Evolutionary conservation across 1,284 basidiomycete genomes (phyloP).

Genomic region (Papiliotrema nemorosa): DNA sequence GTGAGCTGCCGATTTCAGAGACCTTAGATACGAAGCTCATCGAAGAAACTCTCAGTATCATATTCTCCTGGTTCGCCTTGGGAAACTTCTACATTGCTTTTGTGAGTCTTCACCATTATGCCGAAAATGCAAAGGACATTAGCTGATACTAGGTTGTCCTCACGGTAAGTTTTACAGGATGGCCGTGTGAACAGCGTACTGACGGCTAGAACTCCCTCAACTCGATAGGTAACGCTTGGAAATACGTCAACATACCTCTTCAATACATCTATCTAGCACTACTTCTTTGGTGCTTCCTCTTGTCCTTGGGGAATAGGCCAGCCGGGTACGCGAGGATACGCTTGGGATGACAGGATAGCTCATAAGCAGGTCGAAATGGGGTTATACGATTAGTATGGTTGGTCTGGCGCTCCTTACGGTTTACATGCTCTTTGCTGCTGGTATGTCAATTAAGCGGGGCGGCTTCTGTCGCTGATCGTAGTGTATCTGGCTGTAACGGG

Average conservation of each 20-base stretch:
- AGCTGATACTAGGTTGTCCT: slow-evolving; percentile 19
- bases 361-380: slow-evolving; percentile 59
- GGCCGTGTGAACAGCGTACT: background rate
- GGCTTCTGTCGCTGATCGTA: slow-evolving; percentile 43
- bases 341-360: background rate
- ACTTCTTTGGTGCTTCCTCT: slow-evolving; percentile 83
- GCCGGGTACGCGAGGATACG: slow-evolving; percentile 58
- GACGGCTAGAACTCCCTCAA: slow-evolving; percentile 26
- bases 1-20: slow-evolving; percentile 17
- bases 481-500: slow-evolving; percentile 76
- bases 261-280: slow-evolving; percentile 85
- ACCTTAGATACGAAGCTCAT: background rate
- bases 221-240: slow-evolving; percentile 29
- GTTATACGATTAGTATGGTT: slow-evolving; percentile 73
- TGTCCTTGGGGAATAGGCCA: slow-evolving; percentile 86
- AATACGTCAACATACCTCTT: slow-evolving; percentile 70
- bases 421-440: slow-evolving; percentile 69
- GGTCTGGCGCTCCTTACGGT: slow-evolving; percentile 84
- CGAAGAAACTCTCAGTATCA: slow-evolving; percentile 70
- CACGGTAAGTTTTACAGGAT: slow-evolving; percentile 8
- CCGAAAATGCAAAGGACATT: background rate
- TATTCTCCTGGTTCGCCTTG: slow-evolving; percentile 89
- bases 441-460: slow-evolving; percentile 52
- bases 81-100: slow-evolving; percentile 90
- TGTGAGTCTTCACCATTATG: slow-evolving; percentile 36